These are phyloP conservation scores for Strobilomyces echinocephalus DNA, from an alignment of 768 basidiomycete genomes.

Conservation along the genomic window DNA sequence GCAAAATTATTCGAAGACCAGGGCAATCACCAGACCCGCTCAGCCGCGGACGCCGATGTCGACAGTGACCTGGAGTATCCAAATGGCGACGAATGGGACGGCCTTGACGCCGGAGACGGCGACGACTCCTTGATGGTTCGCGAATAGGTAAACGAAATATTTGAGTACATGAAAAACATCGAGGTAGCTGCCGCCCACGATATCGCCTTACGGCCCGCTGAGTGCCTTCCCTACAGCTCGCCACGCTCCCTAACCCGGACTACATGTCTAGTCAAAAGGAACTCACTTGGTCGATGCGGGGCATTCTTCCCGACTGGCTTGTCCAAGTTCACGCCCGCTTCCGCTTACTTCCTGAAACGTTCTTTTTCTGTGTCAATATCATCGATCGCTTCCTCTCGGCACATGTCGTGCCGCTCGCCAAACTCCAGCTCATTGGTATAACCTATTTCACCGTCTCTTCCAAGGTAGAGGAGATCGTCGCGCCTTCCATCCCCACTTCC, in stretches of 20 bases:
- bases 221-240: constrained; percentile 40
- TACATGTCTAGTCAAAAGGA: constrained; percentile 85
- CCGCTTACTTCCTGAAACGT: constrained; percentile 81
- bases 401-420: constrained; percentile 55
- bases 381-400: constrained; percentile 67
- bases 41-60: constrained; percentile 35
- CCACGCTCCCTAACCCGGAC: constrained; percentile 74
- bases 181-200: constrained; percentile 51
- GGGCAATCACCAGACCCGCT: constrained; percentile 32
- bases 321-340: constrained; percentile 87
- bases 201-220: not conserved
- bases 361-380: constrained; percentile 86
- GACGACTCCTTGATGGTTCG: constrained; percentile 97
- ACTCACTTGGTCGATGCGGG: constrained; percentile 85
- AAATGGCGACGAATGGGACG: constrained; percentile 72
- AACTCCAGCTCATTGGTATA: constrained; percentile 88
- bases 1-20: constrained; percentile 41
- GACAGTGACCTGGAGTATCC: constrained; percentile 60
- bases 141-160: constrained; percentile 93
- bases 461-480: constrained; percentile 90
- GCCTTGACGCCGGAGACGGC: constrained; percentile 85
- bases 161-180: constrained; percentile 79
- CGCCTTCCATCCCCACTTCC: constrained; percentile 80
- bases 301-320: constrained; percentile 88
- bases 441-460: constrained; percentile 83